Conservation (phyloP, 2,329 filamentous ascomycete genomes). For the Trichoderma guizhouense region DNA sequence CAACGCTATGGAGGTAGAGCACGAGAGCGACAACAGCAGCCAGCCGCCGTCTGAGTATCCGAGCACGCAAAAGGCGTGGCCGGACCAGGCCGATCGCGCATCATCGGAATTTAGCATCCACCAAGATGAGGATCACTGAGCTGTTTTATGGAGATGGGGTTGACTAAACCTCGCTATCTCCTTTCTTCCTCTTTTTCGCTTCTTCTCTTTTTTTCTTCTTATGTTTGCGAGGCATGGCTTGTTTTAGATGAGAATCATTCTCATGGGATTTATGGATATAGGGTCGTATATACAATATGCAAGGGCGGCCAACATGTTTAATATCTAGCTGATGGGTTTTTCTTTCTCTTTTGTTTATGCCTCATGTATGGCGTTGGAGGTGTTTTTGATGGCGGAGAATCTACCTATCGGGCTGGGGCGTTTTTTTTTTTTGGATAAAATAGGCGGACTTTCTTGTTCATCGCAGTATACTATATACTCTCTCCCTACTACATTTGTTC, state of each 20-base stretch:
- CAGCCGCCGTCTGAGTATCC: conserved; percentile 57
- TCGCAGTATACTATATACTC: background rate
- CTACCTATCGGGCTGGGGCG: background rate
- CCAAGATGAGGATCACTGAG: background rate
- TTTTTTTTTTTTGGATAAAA: background rate
- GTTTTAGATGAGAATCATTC: background rate
- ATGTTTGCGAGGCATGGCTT: background rate
- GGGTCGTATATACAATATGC: background rate
- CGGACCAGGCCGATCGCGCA: conserved; percentile 22
- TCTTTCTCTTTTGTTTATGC: background rate
- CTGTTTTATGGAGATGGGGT: background rate
- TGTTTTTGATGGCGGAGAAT: background rate
- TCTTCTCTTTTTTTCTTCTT: background rate
- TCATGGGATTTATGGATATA: background rate
- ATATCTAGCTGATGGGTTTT: background rate
- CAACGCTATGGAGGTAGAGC: conserved; percentile 26
- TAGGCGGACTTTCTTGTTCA: background rate
- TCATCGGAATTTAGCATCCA: conserved; percentile 38
- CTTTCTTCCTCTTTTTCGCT: background rate
- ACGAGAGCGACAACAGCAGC: conserved; percentile 44
- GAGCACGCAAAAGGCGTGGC: conserved; percentile 47
- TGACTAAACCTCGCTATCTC: background rate
- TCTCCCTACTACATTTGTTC: background rate
- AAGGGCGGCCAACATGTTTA: background rate
- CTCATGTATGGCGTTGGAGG: background rate